Conservation (phyloP, 345 rosid species). For the Melaleuca quinquenervia region DNA sequence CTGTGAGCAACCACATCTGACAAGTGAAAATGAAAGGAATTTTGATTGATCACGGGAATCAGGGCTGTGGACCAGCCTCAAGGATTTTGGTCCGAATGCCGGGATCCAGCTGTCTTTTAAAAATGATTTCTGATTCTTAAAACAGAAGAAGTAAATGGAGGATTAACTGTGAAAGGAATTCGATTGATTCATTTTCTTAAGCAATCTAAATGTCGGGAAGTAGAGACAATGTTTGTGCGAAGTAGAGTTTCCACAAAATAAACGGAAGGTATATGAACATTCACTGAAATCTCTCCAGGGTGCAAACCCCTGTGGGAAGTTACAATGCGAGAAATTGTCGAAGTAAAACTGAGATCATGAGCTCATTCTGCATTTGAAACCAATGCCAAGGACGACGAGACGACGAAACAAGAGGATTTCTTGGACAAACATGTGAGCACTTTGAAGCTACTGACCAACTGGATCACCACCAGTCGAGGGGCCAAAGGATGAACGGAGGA, state of each 20-base stretch:
- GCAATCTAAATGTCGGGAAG: not conserved
- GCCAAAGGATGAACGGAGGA: not conserved
- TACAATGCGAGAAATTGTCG: not conserved
- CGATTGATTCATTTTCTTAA: not conserved
- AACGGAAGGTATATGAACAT: not conserved
- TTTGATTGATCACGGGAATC: too few species aligned
- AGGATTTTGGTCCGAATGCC: not conserved
- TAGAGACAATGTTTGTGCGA: not conserved
- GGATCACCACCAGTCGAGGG: not conserved
- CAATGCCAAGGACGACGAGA: not conserved
- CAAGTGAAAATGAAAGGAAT: not conserved
- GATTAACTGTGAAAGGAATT: not conserved
- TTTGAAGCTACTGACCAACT: not conserved
- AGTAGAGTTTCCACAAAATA: fast-evolving
- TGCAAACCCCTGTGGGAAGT: not conserved
- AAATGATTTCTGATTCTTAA: not conserved
- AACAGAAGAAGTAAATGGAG: not conserved
- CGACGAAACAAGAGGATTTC: not conserved
- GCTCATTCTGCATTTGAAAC: not conserved
- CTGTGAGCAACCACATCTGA: not conserved
- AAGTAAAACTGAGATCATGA: not conserved
- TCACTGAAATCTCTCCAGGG: not conserved
- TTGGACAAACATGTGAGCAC: not conserved
- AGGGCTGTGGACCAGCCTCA: not conserved
- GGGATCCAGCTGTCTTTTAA: not conserved